A percentile compares a stretch with the other conserved stretches of the same genome.
Evolutionary conservation across 768 basidiomycete genomes (phyloP).

Genomic region (Trametes gibbosa): DNA sequence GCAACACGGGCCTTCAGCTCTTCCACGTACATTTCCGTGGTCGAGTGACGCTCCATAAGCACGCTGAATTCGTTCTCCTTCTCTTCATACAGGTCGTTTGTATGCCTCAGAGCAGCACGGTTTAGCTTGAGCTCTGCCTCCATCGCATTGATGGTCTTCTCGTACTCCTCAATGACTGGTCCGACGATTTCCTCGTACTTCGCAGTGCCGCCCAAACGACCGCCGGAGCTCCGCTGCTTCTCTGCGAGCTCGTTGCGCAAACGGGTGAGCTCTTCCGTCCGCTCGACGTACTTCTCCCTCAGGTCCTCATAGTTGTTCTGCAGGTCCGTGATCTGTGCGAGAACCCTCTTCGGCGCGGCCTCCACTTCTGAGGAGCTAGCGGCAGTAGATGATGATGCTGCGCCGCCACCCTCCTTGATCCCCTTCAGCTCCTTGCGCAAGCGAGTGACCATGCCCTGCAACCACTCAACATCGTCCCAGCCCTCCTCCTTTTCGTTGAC

Average conservation of each 20-base stretch:
- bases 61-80: constrained; percentile 77
- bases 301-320: constrained; percentile 85
- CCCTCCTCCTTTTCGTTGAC: constrained; percentile 95
- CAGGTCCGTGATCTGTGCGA: constrained; percentile 79
- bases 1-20: constrained; percentile 78
- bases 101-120: constrained; percentile 80
- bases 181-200: constrained; percentile 90
- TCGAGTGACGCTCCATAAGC: constrained; percentile 65
- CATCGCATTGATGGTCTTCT: constrained; percentile 93
- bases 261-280: constrained; percentile 84
- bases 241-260: constrained; percentile 78
- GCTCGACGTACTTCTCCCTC: constrained; percentile 80
- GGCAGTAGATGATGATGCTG: constrained; percentile 21
- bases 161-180: constrained; percentile 98
- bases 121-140: constrained; percentile 90
- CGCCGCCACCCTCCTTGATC: constrained; percentile 64
- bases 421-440: constrained; percentile 83
- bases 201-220: constrained; percentile 63
- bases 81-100: constrained; percentile 91
- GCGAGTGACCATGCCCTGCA: constrained; percentile 82
- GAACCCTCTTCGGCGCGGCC: constrained; percentile 69
- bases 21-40: constrained; percentile 83
- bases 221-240: constrained; percentile 60
- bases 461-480: constrained; percentile 98
- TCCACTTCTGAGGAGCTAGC: constrained; percentile 39